Conservation (phyloP, 495 filamentous ascomycete genomes). For the Penicillium tannophilum region DNA sequence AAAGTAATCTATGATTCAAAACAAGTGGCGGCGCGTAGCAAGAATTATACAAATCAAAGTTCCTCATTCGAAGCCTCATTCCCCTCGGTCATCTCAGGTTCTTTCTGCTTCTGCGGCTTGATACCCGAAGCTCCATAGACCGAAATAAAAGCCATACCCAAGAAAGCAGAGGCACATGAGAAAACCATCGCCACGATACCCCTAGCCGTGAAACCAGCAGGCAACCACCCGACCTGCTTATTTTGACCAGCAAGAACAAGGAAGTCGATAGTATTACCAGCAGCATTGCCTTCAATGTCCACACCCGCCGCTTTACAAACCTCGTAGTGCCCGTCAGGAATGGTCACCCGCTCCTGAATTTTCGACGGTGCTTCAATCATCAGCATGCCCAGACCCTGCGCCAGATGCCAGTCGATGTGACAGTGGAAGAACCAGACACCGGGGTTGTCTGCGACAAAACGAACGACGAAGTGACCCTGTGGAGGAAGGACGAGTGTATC, state of each 20-base stretch:
- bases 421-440: slow-evolving; percentile 64
- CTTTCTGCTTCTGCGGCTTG: background rate
- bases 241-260: slow-evolving; percentile 68
- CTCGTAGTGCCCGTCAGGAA: slow-evolving; percentile 64
- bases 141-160: slow-evolving; percentile 69
- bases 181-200: slow-evolving; percentile 77
- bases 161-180: slow-evolving; percentile 66
- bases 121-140: slow-evolving; percentile 59
- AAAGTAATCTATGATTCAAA: background rate
- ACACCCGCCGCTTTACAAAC: slow-evolving; percentile 54
- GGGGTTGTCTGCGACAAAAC: slow-evolving; percentile 69
- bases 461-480: slow-evolving; percentile 61
- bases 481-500: slow-evolving; percentile 60
- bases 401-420: slow-evolving; percentile 69
- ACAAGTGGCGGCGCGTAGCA: background rate
- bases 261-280: slow-evolving; percentile 64
- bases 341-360: slow-evolving; percentile 59
- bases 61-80: background rate
- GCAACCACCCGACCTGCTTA: slow-evolving; percentile 55
- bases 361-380: slow-evolving; percentile 61
- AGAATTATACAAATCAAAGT: background rate
- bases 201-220: slow-evolving; percentile 68
- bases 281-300: slow-evolving; percentile 69
- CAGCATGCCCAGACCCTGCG: slow-evolving; percentile 42
- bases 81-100: background rate